Percentiles rank a stretch among this genome's conserved stretches.
Evolutionary conservation across 2,329 filamentous ascomycete species (phyloP).

Genomic region (Dothideomycetes sp.): DNA sequence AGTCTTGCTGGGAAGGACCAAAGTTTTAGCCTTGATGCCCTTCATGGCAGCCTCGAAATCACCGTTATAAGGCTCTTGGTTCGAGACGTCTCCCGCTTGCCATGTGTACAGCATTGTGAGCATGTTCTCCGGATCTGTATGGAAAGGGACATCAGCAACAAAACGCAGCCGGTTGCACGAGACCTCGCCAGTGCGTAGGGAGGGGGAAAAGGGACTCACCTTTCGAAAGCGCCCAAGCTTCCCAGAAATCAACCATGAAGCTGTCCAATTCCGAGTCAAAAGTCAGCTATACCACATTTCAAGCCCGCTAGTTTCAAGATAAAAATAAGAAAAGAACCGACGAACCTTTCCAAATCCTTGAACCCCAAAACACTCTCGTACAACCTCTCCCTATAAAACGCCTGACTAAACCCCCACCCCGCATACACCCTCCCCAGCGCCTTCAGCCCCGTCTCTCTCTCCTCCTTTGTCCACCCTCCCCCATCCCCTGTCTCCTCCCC

Average conservation of each 20-base stretch:
- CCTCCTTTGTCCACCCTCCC: slow-evolving; percentile 39
- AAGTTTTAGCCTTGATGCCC: slow-evolving; percentile 58
- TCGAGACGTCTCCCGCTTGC: slow-evolving; percentile 62
- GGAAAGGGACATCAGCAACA: background rate
- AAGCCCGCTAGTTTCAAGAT: background rate
- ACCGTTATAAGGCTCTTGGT: slow-evolving; percentile 57
- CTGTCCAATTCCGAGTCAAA: slow-evolving; percentile 24
- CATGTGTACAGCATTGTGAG: slow-evolving; percentile 67
- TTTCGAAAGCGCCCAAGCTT: slow-evolving; percentile 60
- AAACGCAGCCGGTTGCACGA: too few relatives aligned
- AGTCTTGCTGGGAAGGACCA: slow-evolving; percentile 61
- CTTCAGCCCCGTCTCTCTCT: slow-evolving; percentile 49
- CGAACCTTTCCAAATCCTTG: slow-evolving; percentile 46
- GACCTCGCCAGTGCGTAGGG: too few relatives aligned
- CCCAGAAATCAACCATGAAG: slow-evolving; percentile 68
- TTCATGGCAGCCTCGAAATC: slow-evolving; percentile 47
- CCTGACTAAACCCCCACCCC: slow-evolving; percentile 70
- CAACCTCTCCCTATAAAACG: slow-evolving; percentile 64
- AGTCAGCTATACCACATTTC: background rate
- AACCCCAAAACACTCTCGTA: slow-evolving; percentile 55
- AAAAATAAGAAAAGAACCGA: background rate
- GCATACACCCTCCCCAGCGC: slow-evolving; percentile 62
- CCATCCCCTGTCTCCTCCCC: slow-evolving; percentile 23
- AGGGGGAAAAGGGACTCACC: too few relatives aligned
- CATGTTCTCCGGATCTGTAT: slow-evolving; percentile 58